Conservation (phyloP, 768 basidiomycete species). For the Phylloporus rhodoxanthus region DNA sequence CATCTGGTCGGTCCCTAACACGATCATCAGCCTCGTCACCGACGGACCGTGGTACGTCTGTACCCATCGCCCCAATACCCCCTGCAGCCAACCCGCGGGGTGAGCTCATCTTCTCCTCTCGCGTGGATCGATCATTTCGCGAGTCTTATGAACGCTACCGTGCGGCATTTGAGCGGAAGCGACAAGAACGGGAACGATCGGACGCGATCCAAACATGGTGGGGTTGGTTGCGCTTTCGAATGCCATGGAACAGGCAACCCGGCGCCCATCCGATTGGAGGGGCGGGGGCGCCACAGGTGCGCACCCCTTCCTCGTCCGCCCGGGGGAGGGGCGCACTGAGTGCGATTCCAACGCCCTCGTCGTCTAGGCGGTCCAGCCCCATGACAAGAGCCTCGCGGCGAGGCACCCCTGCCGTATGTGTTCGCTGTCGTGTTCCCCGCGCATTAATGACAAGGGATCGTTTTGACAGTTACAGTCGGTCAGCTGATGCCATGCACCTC, state of each 20-base stretch:
- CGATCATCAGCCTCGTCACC: constrained; percentile 30
- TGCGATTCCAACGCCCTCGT: constrained; percentile 26
- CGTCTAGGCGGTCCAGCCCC: constrained; percentile 31
- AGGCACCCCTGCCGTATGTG: constrained; percentile 22
- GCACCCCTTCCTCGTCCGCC: constrained; percentile 20
- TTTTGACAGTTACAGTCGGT: constrained; percentile 12
- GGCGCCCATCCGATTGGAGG: constrained; percentile 3
- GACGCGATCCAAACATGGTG: constrained; percentile 27
- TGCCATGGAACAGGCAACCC: constrained; percentile 24
- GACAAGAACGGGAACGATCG: constrained; percentile 58
- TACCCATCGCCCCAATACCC: constrained; percentile 65
- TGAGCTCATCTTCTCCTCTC: constrained; percentile 92
- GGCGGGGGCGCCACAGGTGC: constrained; percentile 15
- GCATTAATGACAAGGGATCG: constrained; percentile 24
- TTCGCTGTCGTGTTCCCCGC: constrained; percentile 13
- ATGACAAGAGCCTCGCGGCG: constrained; percentile 27
- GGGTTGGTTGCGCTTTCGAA: constrained; percentile 27
- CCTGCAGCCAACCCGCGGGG: constrained; percentile 87
- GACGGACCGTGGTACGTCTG: constrained; percentile 40
- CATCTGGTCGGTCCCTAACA: constrained; percentile 21
- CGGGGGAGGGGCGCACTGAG: constrained; percentile 24
- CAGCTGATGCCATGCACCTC: constrained; percentile 7
- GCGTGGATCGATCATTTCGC: constrained; percentile 74
- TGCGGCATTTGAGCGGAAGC: constrained; percentile 72
- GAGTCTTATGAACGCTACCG: constrained; percentile 94